phyloP scores from a whole-genome alignment of 371 early-diverging fungal species.

The Nosema muscidifuracis region DNA sequence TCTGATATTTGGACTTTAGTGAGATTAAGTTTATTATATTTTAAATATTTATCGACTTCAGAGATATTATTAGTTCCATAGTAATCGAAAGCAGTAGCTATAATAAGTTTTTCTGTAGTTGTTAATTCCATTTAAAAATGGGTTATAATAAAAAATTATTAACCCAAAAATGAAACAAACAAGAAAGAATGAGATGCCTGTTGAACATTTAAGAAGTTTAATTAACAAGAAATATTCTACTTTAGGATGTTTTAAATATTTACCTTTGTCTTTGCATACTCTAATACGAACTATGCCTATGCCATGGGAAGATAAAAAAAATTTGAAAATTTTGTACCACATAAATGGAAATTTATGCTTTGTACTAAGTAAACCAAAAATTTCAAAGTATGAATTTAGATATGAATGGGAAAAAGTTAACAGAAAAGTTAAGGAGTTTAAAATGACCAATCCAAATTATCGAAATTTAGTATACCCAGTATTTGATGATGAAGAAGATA shows the following conservation, averaged over 20 bases:
- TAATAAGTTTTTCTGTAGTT: constrained; percentile 24
- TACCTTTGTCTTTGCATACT: constrained; percentile 92
- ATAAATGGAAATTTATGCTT: constrained; percentile 94
- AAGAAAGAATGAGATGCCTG: constrained; percentile 65
- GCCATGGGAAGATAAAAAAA: constrained; percentile 87
- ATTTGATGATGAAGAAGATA: constrained; percentile 83
- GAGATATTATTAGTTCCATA: not conserved
- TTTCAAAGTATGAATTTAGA: constrained; percentile 83
- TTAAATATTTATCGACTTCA: constrained; percentile 6
- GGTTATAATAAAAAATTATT: not conserved
- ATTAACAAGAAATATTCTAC: constrained; percentile 88
- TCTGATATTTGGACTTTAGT: not conserved
- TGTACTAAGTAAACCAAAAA: constrained; percentile 85
- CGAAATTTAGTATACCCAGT: constrained; percentile 70
- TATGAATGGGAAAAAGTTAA: constrained; percentile 77
- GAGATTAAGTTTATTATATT: constrained; percentile 10
- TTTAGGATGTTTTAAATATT: constrained; percentile 87
- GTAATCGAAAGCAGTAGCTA: not conserved
- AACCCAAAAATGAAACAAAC: not conserved
- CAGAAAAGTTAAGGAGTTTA: not conserved
- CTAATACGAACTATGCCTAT: constrained; percentile 95
- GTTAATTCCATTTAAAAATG: not conserved
- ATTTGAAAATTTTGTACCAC: constrained; percentile 89
- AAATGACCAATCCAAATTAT: not conserved
- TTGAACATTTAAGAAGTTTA: constrained; percentile 80